Evolutionary conservation across 768 basidiomycete genomes (phyloP).

Genomic region (Termitomyces sp.): DNA sequence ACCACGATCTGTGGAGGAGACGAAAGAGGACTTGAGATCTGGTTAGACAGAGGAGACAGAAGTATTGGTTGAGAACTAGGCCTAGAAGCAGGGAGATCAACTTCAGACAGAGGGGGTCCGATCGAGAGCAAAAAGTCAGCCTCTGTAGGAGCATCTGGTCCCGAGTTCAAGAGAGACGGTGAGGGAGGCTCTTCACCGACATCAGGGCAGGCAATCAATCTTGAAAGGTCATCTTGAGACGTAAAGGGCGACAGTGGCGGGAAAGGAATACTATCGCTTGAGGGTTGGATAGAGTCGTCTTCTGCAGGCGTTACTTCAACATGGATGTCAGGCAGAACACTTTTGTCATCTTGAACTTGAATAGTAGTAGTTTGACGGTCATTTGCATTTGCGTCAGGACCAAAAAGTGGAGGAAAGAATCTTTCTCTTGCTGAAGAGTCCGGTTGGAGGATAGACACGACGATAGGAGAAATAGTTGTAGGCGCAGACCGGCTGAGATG

Average conservation of each 20-base stretch:
- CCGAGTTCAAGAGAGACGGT: constrained; percentile 3
- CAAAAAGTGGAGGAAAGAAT: constrained; percentile 1
- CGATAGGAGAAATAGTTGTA: background rate
- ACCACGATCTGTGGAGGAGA: constrained; percentile 8
- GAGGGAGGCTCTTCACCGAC: constrained; percentile 5
- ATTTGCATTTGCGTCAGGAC: background rate
- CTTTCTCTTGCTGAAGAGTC: background rate
- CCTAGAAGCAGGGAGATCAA: background rate
- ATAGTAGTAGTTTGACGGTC: background rate
- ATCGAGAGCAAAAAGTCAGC: constrained; percentile 5
- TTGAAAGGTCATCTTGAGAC: constrained; percentile 9
- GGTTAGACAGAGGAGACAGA: constrained; percentile 7
- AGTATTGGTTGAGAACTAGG: background rate
- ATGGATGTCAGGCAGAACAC: constrained; percentile 4
- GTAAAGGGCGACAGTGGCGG: constrained; percentile 1
- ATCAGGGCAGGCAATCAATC: background rate
- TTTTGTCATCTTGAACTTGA: background rate
- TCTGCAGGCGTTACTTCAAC: background rate
- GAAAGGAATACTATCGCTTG: background rate
- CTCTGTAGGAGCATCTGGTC: background rate
- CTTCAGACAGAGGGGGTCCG: background rate
- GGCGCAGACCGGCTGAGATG: background rate
- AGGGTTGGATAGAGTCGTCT: background rate
- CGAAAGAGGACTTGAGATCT: constrained; percentile 11
- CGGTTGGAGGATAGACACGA: background rate